Evolutionary conservation across 1,139 yeast species (phyloP).

Genomic region (Trichomonascaceae sp.): DNA sequence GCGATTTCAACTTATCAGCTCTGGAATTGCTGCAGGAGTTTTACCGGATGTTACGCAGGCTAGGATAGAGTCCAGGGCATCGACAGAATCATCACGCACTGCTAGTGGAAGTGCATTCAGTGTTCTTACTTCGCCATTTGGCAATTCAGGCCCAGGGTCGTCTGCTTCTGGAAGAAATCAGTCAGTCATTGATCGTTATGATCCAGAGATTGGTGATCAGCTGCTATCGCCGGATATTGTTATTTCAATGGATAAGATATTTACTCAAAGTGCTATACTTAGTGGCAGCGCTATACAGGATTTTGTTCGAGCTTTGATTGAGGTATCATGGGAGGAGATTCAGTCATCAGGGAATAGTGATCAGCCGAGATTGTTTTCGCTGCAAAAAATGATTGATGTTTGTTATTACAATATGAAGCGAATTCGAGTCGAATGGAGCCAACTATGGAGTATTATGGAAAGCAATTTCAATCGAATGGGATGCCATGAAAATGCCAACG

Average conservation of each 20-base stretch:
- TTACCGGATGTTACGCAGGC: slow-evolving; percentile 85
- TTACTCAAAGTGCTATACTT: slow-evolving; percentile 73
- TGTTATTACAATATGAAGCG: slow-evolving; percentile 97
- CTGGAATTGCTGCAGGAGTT: slow-evolving; percentile 78
- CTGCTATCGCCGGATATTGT: slow-evolving; percentile 71
- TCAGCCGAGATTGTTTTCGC: slow-evolving; percentile 84
- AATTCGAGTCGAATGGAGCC: slow-evolving; percentile 95
- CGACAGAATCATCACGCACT: slow-evolving; percentile 41
- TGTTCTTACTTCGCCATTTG: slow-evolving; percentile 3
- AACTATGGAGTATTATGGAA: slow-evolving; percentile 91
- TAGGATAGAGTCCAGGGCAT: slow-evolving; percentile 47
- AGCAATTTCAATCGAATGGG: slow-evolving; percentile 83
- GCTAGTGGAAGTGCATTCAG: slow-evolving; percentile 15
- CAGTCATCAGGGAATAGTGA: slow-evolving; percentile 79
- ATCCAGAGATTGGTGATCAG: slow-evolving; percentile 51
- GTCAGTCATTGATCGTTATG: slow-evolving; percentile 24
- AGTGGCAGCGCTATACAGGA: slow-evolving; percentile 80
- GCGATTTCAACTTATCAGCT: slow-evolving; percentile 78
- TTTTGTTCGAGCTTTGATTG: slow-evolving; percentile 80
- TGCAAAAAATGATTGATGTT: slow-evolving; percentile 94
- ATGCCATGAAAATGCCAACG: slow-evolving; percentile 65
- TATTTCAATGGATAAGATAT: slow-evolving; percentile 80
- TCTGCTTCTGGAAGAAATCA: not conserved
- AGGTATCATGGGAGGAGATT: slow-evolving; percentile 85
- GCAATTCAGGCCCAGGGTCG: not conserved